A percentile compares a stretch with the other conserved stretches of the same genome.
Conservation (phyloP, 1,139 yeast genomes). For the Eremothecium gossypii region DNA sequence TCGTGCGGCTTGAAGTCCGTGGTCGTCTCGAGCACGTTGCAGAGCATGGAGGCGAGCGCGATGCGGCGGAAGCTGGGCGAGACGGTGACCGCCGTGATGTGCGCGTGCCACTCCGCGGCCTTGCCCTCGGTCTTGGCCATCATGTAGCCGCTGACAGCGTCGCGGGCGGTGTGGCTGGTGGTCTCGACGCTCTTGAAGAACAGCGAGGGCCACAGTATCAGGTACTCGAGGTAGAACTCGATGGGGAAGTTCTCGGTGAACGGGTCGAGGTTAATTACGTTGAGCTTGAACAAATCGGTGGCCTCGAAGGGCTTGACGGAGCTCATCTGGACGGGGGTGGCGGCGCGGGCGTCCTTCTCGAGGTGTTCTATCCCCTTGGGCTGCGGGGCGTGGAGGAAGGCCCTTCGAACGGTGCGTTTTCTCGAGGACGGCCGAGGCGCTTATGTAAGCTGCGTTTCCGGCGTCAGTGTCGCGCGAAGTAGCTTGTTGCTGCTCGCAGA, state of each 20-base stretch:
- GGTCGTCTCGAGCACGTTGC: conserved; percentile 60
- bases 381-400: too few species aligned
- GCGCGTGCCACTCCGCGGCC: conserved; percentile 86
- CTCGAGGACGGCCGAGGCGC: too few species aligned
- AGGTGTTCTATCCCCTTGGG: too few species aligned
- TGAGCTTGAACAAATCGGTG: conserved; percentile 65
- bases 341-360: too few species aligned
- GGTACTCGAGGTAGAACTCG: conserved; percentile 75
- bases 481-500: too few species aligned
- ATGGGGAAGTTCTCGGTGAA: conserved; percentile 84
- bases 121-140: conserved; percentile 95
- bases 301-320: conserved; percentile 62
- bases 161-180: conserved; percentile 18
- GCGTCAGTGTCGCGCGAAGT: too few species aligned
- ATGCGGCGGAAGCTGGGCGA: conserved; percentile 74
- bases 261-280: conserved; percentile 74
- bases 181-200: conserved; percentile 64
- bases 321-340: conserved; percentile 19
- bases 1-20: conserved; percentile 64
- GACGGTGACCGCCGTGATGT: conserved; percentile 92
- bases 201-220: conserved; percentile 79
- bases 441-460: too few species aligned
- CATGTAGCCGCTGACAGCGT: conserved; percentile 60
- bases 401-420: too few species aligned
- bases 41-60: conserved; percentile 70